phyloP scores from a whole-genome alignment of 352 stramenopile species.

The Phytophthora sp. region DNA sequence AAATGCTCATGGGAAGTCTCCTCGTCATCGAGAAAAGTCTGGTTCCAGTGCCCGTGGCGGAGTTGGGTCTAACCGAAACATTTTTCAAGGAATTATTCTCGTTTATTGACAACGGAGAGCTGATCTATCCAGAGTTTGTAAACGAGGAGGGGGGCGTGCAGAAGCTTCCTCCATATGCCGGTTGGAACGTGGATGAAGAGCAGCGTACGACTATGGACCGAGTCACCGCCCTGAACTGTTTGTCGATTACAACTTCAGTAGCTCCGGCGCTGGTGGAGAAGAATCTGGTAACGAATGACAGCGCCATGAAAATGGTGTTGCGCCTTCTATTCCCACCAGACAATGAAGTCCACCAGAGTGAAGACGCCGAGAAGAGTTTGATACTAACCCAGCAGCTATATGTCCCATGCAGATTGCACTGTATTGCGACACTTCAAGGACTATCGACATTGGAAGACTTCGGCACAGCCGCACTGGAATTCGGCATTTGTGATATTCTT shows the following conservation, averaged over 20 bases:
- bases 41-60: slow-evolving; percentile 39
- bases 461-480: slow-evolving; percentile 48
- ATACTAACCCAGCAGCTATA: slow-evolving; percentile 69
- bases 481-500: slow-evolving; percentile 80
- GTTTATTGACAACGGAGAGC: slow-evolving; percentile 80
- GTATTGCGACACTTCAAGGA: slow-evolving; percentile 58
- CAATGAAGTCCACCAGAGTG: slow-evolving; percentile 76
- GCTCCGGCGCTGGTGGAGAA: slow-evolving; percentile 62
- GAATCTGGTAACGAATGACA: slow-evolving; percentile 56
- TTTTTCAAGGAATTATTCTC: slow-evolving; percentile 79
- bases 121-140: slow-evolving; percentile 41
- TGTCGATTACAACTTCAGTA: slow-evolving; percentile 67
- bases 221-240: slow-evolving; percentile 68
- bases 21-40: slow-evolving; percentile 67
- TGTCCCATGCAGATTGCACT: slow-evolving; percentile 64
- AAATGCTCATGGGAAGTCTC: slow-evolving; percentile 76
- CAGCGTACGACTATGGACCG: slow-evolving; percentile 60
- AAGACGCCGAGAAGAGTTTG: slow-evolving; percentile 56
- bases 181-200: slow-evolving; percentile 58
- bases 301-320: slow-evolving; percentile 77
- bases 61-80: slow-evolving; percentile 63
- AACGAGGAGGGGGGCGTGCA: slow-evolving; percentile 38
- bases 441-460: slow-evolving; percentile 69
- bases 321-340: slow-evolving; percentile 76
- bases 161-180: slow-evolving; percentile 54